Evolutionary conservation across 495 filamentous ascomycete genomes (phyloP), one percentile per base, ranked within the genome.

Genomic region (Achaetomiella virescens): DNA sequence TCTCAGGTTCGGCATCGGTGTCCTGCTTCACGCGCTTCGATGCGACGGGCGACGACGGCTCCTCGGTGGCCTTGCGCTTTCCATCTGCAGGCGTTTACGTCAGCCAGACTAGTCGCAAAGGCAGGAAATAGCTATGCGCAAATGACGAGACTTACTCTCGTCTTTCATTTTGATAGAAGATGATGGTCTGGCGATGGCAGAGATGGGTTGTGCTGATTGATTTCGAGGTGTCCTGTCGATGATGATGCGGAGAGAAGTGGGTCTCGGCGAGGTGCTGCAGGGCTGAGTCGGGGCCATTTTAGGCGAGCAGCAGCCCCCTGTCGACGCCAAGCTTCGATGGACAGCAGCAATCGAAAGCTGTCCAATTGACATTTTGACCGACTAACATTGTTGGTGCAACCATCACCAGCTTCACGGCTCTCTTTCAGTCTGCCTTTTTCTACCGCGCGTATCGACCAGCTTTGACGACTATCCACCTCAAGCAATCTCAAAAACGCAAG

Each of bases 61-160:
- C 84, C 56, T 89, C 84, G 24, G 77, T 81, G 12, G 88, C 89
- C 72, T 91, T 92, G 62, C 89, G 86, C 75, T 95, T 92, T 45
- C 70, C 74, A 64, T 76, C 85, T 86, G 66, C 45, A 14, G 33
- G 12, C 33, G 48, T 40, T 18, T 50, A 14, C 35, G 43, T 53
- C 15, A 47, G 41, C 21, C 10, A 44, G 25, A 31, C 0, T 14
- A 21, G 18, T 49, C 27, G 22, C 20, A 33, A 29, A 31, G n/a
- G 11, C 24, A 25, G 33, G 7, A 25, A 18, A 12, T 36, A 43
- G 15, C 12, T 22, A 6, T 43, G 20, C 20, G 17, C 10, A 42
- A 52, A 14, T 11, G 4, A 6, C 22, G 0, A 14, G 35, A 61
- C 71, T 62, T 66, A 78, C 78, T 73, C 52, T 78, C 76, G 29